phyloP scores from a whole-genome alignment of 2,329 filamentous ascomycete species.

The Graphilbum ipis-grandicollis region DNA sequence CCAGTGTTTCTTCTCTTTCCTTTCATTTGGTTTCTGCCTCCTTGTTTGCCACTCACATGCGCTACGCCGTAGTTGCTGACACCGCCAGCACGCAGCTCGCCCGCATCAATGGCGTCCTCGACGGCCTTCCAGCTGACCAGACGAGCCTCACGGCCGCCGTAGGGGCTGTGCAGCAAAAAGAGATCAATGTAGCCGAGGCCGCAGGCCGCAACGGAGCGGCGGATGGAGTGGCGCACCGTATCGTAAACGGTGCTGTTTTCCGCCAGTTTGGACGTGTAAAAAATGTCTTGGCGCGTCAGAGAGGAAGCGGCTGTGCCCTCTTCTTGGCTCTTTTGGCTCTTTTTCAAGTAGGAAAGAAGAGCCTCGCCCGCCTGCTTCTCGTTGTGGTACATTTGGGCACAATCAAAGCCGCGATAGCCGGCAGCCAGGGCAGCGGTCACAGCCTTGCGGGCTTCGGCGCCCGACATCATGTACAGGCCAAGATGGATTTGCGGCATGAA shows the following conservation, averaged over 20 bases:
- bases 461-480: slow-evolving; percentile 55
- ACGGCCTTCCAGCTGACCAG: slow-evolving; percentile 60
- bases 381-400: slow-evolving; percentile 44
- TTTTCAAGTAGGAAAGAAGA: slow-evolving; percentile 38
- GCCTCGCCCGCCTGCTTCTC: slow-evolving; percentile 52
- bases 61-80: slow-evolving; percentile 65
- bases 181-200: slow-evolving; percentile 62
- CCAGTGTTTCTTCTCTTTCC: no score
- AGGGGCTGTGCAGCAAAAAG: slow-evolving; percentile 65
- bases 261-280: slow-evolving; percentile 66
- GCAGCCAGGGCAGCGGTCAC: slow-evolving; percentile 39
- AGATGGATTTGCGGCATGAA: slow-evolving; percentile 57
- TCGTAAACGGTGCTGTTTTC: slow-evolving; percentile 48
- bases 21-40: no score
- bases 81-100: slow-evolving; percentile 53
- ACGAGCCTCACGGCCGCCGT: slow-evolving; percentile 51
- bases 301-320: slow-evolving; percentile 20
- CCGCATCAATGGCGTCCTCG: slow-evolving; percentile 56
- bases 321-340: slow-evolving; percentile 14
- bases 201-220: slow-evolving; percentile 42
- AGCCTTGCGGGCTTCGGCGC: slow-evolving; percentile 37
- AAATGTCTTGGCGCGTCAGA: slow-evolving; percentile 50
- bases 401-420: slow-evolving; percentile 34
- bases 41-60: slow-evolving; percentile 47
- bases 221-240: slow-evolving; percentile 48